Evolutionary conservation across 1,284 basidiomycete species (phyloP).

Genomic region (Sporisorium reilianum): DNA sequence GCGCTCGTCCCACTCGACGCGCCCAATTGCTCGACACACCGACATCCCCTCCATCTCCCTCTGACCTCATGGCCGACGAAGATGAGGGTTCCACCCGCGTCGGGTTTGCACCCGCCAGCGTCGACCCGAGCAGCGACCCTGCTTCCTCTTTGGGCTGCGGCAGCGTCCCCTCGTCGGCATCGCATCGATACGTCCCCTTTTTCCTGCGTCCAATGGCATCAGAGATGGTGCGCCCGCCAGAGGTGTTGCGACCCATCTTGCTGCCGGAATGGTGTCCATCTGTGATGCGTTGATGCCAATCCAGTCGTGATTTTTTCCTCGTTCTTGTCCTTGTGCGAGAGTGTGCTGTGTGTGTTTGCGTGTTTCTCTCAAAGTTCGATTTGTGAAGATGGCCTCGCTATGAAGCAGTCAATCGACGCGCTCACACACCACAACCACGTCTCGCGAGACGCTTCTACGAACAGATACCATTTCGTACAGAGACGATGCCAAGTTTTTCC

Average conservation of each 20-base stretch:
- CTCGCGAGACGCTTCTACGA: too few relatives aligned
- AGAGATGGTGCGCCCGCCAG: conserved; percentile 56
- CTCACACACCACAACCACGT: background rate
- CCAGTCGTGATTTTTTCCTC: background rate
- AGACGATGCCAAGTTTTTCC: too few relatives aligned
- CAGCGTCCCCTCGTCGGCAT: conserved; percentile 5
- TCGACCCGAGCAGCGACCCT: conserved; percentile 15
- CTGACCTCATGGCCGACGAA: background rate
- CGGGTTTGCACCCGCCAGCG: background rate
- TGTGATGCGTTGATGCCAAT: conserved; percentile 11
- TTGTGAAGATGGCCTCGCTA: background rate
- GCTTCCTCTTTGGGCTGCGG: conserved; percentile 10
- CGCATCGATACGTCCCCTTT: conserved; percentile 21
- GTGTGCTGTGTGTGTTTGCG: background rate
- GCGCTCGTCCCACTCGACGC: background rate
- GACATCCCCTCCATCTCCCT: background rate
- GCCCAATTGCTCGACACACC: background rate
- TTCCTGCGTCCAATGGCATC: conserved; percentile 32
- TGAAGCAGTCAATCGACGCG: too few relatives aligned
- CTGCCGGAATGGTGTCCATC: conserved; percentile 12
- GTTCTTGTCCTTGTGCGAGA: background rate
- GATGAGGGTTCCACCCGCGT: background rate
- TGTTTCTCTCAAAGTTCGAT: background rate
- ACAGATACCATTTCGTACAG: too few relatives aligned
- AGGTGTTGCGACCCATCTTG: conserved; percentile 2